Percentiles rank a stretch among this genome's conserved stretches.
Evolutionary conservation across 768 basidiomycete genomes (phyloP).

Genomic region (Panaeolus papilionaceus): DNA sequence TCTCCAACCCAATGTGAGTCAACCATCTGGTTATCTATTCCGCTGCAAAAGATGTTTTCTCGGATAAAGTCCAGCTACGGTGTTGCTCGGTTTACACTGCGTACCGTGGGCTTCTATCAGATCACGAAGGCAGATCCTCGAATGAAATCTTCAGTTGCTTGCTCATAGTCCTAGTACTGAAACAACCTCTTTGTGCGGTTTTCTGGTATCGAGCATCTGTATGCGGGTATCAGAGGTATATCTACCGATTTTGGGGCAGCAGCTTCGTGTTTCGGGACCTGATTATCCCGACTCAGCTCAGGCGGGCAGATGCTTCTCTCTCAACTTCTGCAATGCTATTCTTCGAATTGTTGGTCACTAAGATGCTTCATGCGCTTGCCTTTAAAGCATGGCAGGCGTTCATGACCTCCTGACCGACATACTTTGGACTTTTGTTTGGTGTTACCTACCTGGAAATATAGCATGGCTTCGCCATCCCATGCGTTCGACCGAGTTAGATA

Average conservation of each 20-base stretch:
- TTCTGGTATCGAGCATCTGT: not conserved
- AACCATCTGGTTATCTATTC: not conserved
- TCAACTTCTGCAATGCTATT: not conserved
- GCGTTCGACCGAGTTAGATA: conserved; percentile 11
- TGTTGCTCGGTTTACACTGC: not conserved
- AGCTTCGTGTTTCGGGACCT: not conserved
- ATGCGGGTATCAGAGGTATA: not conserved
- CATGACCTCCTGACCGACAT: conserved; percentile 3
- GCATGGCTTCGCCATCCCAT: conserved; percentile 6
- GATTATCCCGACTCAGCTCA: not conserved
- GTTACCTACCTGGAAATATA: not conserved
- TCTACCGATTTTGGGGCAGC: not conserved
- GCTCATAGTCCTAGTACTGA: not conserved
- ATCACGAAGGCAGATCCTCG: conserved; percentile 7
- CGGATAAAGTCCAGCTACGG: not conserved
- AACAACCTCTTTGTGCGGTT: not conserved
- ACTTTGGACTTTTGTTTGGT: not conserved
- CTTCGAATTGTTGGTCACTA: not conserved
- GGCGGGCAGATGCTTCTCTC: not conserved
- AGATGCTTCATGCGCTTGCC: not conserved
- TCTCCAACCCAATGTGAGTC: conserved; percentile 9
- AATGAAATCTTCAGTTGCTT: not conserved
- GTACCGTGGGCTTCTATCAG: conserved; percentile 5
- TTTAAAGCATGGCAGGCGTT: not conserved
- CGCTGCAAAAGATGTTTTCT: not conserved